Evolutionary conservation across 2,329 filamentous ascomycete genomes (phyloP), one percentile per base, ranked within the genome.

Genomic region (Sphaerostilbella broomeana): DNA sequence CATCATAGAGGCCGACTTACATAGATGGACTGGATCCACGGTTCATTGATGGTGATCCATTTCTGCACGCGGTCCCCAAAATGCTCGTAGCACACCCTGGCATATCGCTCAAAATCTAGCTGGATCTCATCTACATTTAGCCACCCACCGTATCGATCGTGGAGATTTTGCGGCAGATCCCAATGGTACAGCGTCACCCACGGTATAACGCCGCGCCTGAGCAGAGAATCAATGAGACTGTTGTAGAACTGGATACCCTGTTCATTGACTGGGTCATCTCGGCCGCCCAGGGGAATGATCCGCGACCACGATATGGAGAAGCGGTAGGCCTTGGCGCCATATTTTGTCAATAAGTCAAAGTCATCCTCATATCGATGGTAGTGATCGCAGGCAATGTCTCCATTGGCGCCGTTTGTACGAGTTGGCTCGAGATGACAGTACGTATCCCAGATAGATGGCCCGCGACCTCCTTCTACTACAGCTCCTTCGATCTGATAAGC

Each of bases 271-370:
- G 77, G 71, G 48, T 82, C 78, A 31, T 78, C 63, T 26, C 78
- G 68, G 9, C 78, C 77, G 9, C 79, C 78, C 0, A 79, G 65
- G 1, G 79, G 79, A 38, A 83, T 79, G 38, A 83, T 70, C 28
- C 79, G 75, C 5, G 77, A 74, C 79, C 79, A 83, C 7, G 77
- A 76, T 24, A 83, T 61, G 4, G 77, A 81, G 54, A 83, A 82
- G 15, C 78, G 72, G 53, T 82, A 83, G 4, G 72, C 72, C 46
- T 72, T 68, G 6, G 75, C 73, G 31, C 76, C 74, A 31, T 73
- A 72, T 32, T 65, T 57, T 49, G 74, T 75, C 45, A 84, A 56
- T 6, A 83, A 62, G 4, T 68, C 73, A 44, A 82, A 72, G 50
- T 84, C 79, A 36, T 76, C 64, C 9, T 61, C 57, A 3, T 56